Conservation (phyloP, 2,329 filamentous ascomycete species). For the Sporothrix euskadiensis region DNA sequence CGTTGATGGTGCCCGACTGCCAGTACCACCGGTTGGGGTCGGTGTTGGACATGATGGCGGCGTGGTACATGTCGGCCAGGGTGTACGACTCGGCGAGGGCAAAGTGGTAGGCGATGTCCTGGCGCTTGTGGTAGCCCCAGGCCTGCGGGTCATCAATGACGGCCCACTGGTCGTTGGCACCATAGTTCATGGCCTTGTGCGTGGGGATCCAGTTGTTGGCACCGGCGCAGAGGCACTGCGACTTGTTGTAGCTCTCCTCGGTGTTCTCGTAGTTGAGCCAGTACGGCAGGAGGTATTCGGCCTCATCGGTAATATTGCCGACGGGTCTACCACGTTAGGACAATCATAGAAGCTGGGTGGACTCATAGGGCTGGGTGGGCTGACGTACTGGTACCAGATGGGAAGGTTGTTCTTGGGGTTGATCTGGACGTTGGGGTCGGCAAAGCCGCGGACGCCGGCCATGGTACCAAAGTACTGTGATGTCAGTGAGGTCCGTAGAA, state of each 20-base stretch:
- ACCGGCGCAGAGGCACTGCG: conserved; percentile 55
- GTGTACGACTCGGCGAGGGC: conserved; percentile 58
- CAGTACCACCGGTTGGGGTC: conserved; percentile 50
- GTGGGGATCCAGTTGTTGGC: conserved; percentile 54
- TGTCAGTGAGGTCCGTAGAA: neutral
- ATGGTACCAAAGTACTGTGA: conserved; percentile 55
- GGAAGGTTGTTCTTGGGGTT: conserved; percentile 47
- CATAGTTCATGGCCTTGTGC: conserved; percentile 53
- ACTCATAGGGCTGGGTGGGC: too few relatives aligned
- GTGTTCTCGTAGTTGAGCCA: conserved; percentile 55
- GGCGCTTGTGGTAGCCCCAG: conserved; percentile 53
- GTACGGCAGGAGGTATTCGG: conserved; percentile 51
- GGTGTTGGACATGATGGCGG: conserved; percentile 50
- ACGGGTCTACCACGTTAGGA: conserved; percentile 38
- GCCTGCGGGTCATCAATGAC: conserved; percentile 52
- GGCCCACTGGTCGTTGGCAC: conserved; percentile 54
- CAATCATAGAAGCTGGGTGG: neutral
- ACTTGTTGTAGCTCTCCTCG: conserved; percentile 43
- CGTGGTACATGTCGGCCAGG: conserved; percentile 54
- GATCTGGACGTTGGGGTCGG: conserved; percentile 54
- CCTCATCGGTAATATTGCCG: conserved; percentile 42
- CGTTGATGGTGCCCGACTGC: conserved; percentile 49
- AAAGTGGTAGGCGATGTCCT: conserved; percentile 56
- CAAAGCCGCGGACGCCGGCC: conserved; percentile 56
- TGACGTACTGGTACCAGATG: conserved; percentile 52